Conservation (phyloP, 2,329 filamentous ascomycete genomes). For the Colletotrichum incanum region DNA sequence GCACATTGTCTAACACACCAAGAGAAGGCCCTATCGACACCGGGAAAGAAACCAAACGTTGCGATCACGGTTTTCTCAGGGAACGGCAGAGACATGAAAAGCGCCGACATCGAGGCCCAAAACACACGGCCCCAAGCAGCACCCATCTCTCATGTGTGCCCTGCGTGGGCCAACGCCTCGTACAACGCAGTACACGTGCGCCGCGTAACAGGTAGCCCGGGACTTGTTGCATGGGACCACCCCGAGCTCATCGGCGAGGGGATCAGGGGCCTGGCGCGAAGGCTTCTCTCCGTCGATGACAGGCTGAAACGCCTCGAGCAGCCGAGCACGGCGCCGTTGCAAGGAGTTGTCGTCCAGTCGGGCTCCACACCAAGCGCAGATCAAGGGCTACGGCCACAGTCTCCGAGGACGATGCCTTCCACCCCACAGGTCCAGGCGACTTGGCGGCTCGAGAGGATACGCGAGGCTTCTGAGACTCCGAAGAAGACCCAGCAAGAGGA, state of each 20-base stretch:
- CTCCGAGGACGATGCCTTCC: background rate
- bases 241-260: constrained; percentile 63
- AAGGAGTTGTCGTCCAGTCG: constrained; percentile 51
- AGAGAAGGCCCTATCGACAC: constrained; percentile 49
- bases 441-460: constrained; percentile 37
- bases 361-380: background rate
- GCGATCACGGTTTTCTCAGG: constrained; percentile 65
- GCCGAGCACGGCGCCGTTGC: constrained; percentile 50
- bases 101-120: constrained; percentile 42
- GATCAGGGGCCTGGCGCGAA: constrained; percentile 57
- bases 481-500: constrained; percentile 11
- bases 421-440: constrained; percentile 24
- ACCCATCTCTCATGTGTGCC: constrained; percentile 58
- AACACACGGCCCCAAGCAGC: constrained; percentile 46
- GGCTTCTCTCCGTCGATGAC: constrained; percentile 55
- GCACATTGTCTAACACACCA: constrained; percentile 59
- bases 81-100: constrained; percentile 43
- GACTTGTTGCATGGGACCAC: constrained; percentile 65
- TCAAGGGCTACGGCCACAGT: background rate
- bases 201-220: constrained; percentile 57
- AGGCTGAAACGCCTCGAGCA: constrained; percentile 52
- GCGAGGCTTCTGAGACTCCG: constrained; percentile 40
- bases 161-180: constrained; percentile 62
- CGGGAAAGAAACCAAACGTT: constrained; percentile 55
- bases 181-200: constrained; percentile 61